Evolutionary conservation across 495 filamentous ascomycete species (phyloP).

Genomic region (Tuber brumale): DNA sequence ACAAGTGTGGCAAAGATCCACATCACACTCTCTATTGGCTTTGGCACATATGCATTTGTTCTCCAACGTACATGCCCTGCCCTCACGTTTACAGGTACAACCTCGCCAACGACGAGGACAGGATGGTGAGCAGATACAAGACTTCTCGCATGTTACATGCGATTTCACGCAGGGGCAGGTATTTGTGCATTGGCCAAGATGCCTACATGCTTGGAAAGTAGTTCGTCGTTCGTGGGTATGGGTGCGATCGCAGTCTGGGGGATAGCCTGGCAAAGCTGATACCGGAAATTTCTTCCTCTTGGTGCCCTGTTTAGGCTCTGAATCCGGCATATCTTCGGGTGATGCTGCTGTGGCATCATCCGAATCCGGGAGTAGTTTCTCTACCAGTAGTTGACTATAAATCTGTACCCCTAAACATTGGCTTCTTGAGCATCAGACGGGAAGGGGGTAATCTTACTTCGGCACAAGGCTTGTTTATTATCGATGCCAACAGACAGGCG

Average conservation of each 20-base stretch:
- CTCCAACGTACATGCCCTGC: constrained; percentile 50
- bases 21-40: constrained; percentile 65
- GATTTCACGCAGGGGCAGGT: constrained; percentile 37
- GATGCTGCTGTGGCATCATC: neutral
- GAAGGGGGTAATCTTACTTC: constrained; percentile 27
- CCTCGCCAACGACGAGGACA: constrained; percentile 61
- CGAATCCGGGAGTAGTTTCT: constrained; percentile 23
- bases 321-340: constrained; percentile 8
- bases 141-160: constrained; percentile 59
- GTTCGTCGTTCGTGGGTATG: constrained; percentile 35
- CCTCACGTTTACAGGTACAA: constrained; percentile 54
- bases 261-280: constrained; percentile 32
- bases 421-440: neutral
- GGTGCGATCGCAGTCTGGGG: constrained; percentile 38
- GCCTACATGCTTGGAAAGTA: constrained; percentile 38
- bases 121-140: constrained; percentile 54
- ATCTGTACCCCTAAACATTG: constrained; percentile 20
- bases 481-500: constrained; percentile 31
- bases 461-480: constrained; percentile 36
- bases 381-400: constrained; percentile 21
- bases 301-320: constrained; percentile 15
- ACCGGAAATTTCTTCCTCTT: constrained; percentile 37
- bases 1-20: constrained; percentile 59
- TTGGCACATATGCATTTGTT: constrained; percentile 54
- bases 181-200: constrained; percentile 36